Evolutionary conservation across 108 stramenopile species (phyloP).

Genomic region (Parmales sp.): DNA sequence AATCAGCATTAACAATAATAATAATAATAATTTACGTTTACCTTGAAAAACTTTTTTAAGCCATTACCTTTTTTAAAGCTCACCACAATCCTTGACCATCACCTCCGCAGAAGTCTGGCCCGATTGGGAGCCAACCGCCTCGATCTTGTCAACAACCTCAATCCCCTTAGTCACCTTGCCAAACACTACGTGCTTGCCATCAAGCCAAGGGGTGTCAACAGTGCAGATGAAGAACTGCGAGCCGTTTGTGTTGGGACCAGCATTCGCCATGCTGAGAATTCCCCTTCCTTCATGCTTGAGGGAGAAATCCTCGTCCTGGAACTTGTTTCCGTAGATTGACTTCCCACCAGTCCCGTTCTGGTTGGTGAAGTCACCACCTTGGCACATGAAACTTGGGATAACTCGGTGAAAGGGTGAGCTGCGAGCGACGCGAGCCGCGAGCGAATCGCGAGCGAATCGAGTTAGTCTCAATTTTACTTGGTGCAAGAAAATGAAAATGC

Average conservation of each 20-base stretch:
- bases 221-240: slow-evolving; percentile 92
- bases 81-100: slow-evolving; percentile 65
- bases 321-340: slow-evolving; percentile 77
- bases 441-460: no score
- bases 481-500: no score
- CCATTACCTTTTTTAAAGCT: slow-evolving; percentile 45
- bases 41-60: no score
- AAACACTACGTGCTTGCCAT: slow-evolving; percentile 92
- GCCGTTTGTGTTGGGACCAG: slow-evolving; percentile 89
- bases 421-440: slow-evolving; percentile 76
- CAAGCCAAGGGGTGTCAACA: slow-evolving; percentile 83
- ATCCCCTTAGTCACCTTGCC: slow-evolving; percentile 76
- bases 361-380: slow-evolving; percentile 84
- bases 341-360: slow-evolving; percentile 63
- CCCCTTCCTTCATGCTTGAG: slow-evolving; percentile 71
- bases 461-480: no score
- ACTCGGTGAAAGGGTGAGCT: slow-evolving; percentile 89
- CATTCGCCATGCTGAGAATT: slow-evolving; percentile 84
- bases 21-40: no score
- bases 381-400: slow-evolving; percentile 83
- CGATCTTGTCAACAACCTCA: slow-evolving; percentile 82
- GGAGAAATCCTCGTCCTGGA: slow-evolving; percentile 88
- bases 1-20: no score
- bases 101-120: slow-evolving; percentile 73
- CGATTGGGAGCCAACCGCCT: slow-evolving; percentile 71